Evolutionary conservation across 257 asterid genomes (phyloP).

Genomic region (Cordia subcordata): DNA sequence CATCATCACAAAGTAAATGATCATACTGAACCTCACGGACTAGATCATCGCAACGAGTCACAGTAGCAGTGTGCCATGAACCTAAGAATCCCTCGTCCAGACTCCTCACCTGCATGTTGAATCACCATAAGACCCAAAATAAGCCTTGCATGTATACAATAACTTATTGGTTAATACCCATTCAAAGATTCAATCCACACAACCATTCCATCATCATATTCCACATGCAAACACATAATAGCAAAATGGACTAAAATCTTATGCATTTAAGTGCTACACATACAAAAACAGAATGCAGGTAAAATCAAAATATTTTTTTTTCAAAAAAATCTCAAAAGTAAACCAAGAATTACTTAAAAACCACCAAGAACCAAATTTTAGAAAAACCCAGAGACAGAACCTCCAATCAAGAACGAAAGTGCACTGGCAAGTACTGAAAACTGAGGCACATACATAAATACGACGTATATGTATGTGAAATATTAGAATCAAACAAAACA

Average conservation of each 20-base stretch:
- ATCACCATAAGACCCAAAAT: no score
- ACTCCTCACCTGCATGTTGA: slow-evolving; percentile 67
- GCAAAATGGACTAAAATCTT: neutral
- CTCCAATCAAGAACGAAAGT: neutral
- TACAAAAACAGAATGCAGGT: neutral
- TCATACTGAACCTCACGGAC: slow-evolving; percentile 44
- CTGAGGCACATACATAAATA: neutral
- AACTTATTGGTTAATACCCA: neutral
- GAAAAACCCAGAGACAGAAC: neutral
- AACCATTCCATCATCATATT: neutral
- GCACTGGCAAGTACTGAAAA: no score
- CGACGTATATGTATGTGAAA: neutral
- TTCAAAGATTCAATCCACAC: neutral
- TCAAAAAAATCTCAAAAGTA: neutral
- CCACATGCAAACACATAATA: neutral
- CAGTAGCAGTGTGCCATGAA: slow-evolving; percentile 55
- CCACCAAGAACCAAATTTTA: neutral
- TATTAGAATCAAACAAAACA: neutral
- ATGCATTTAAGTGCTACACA: neutral
- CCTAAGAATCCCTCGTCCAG: slow-evolving; percentile 56
- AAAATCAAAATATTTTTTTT: neutral
- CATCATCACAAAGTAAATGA: slow-evolving; percentile 48
- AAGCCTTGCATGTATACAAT: neutral
- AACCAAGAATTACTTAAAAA: neutral
- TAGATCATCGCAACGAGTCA: slow-evolving; percentile 20